These are phyloP conservation scores for Lathyrus tuberosus DNA, from an alignment of 306 rosid species.

Conservation along the genomic window DNA sequence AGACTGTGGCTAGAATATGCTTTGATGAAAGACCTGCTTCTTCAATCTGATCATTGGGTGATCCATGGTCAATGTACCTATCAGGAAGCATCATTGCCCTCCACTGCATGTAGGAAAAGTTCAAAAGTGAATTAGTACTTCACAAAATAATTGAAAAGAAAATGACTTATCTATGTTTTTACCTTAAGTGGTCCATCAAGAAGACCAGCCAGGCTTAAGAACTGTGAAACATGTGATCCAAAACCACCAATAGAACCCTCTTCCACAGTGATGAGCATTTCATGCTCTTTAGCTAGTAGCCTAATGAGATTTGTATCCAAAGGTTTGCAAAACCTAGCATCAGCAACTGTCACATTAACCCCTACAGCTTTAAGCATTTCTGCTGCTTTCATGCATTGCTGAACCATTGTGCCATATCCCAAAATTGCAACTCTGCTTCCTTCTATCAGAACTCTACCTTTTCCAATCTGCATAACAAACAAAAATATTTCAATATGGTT, in stretches of 20 bases:
- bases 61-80: conserved; percentile 88
- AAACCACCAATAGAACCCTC: conserved; percentile 96
- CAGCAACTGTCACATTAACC: conserved; percentile 73
- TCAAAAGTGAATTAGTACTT: conserved; percentile 9
- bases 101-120: conserved; percentile 52
- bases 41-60: conserved; percentile 69
- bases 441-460: conserved; percentile 74
- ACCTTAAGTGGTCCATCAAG: conserved; percentile 87
- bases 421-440: conserved; percentile 75
- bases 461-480: conserved; percentile 65
- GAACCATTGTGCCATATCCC: conserved; percentile 83
- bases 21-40: conserved; percentile 79
- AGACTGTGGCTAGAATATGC: conserved; percentile 73
- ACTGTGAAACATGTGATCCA: conserved; percentile 90
- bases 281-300: conserved; percentile 74
- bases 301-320: conserved; percentile 70
- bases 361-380: conserved; percentile 54
- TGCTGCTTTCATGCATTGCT: conserved; percentile 74
- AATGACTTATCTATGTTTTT: conserved; percentile 8
- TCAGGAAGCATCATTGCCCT: conserved; percentile 93
- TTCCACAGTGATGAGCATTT: conserved; percentile 77
- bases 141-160: background rate
- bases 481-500: conserved; percentile 4
- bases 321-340: conserved; percentile 96
- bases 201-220: conserved; percentile 73